phyloP scores from a whole-genome alignment of 768 basidiomycete genomes.

The Leccinum imitatum region DNA sequence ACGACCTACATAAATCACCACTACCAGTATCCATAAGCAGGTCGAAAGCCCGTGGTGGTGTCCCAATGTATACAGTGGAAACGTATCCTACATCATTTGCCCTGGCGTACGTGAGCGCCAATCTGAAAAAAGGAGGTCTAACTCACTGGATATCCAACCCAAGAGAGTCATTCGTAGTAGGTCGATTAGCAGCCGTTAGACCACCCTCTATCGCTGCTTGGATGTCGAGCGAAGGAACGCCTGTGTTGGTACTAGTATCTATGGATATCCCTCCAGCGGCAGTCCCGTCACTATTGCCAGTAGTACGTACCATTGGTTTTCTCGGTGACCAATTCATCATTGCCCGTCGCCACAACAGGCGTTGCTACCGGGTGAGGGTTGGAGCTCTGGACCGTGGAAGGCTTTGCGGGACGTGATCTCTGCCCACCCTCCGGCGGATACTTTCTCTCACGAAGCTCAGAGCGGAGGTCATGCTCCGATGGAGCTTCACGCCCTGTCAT shows the following conservation, averaged over 20 bases:
- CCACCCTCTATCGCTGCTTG: slow-evolving; percentile 35
- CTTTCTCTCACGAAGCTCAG: slow-evolving; percentile 43
- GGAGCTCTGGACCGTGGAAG: slow-evolving; percentile 4
- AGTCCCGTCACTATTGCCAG: slow-evolving; percentile 9
- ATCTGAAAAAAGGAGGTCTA: background rate
- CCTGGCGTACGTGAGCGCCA: slow-evolving; percentile 25
- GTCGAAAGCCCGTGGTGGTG: slow-evolving; percentile 53
- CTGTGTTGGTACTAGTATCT: slow-evolving; percentile 22
- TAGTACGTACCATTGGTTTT: slow-evolving; percentile 5
- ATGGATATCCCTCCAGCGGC: slow-evolving; percentile 11
- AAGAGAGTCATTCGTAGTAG: slow-evolving; percentile 52
- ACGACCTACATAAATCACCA: slow-evolving; percentile 54
- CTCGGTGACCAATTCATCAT: background rate
- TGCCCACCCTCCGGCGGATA: slow-evolving; percentile 35
- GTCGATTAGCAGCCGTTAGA: slow-evolving; percentile 43
- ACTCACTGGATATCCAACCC: slow-evolving; percentile 71
- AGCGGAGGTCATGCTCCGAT: slow-evolving; percentile 45
- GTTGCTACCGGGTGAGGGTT: slow-evolving; percentile 5
- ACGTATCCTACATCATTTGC: slow-evolving; percentile 57
- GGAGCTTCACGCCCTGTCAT: slow-evolving; percentile 63
- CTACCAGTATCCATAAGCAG: slow-evolving; percentile 72
- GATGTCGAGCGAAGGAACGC: slow-evolving; percentile 38
- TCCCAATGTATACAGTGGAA: slow-evolving; percentile 64
- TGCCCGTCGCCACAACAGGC: slow-evolving; percentile 2
- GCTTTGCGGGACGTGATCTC: slow-evolving; percentile 9